Conservation (phyloP, 2,329 filamentous ascomycete species). For the Botryotinia calthae region DNA sequence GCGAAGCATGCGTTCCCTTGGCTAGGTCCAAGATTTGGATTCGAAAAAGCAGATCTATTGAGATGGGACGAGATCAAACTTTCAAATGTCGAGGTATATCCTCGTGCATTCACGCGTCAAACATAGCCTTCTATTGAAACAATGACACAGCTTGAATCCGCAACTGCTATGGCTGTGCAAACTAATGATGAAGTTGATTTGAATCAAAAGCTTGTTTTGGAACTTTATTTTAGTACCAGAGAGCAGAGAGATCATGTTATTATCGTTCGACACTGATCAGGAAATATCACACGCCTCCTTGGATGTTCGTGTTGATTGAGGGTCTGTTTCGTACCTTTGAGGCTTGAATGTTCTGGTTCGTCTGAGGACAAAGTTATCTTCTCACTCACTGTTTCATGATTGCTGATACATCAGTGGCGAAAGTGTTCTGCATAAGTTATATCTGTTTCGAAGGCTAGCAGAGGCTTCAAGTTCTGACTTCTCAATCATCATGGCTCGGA, state of each 20-base stretch:
- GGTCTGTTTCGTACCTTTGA: background rate
- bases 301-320: background rate
- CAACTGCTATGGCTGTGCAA: background rate
- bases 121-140: slow-evolving; percentile 1
- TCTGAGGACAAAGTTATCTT: background rate
- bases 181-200: background rate
- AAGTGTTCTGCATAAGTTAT: background rate
- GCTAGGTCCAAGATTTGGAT: background rate
- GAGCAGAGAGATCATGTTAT: background rate
- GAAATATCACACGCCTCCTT: background rate
- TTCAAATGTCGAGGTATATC: background rate
- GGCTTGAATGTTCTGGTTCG: background rate
- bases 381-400: background rate
- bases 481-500: background rate
- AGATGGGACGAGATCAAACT: slow-evolving; percentile 8
- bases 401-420: background rate
- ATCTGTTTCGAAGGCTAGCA: background rate
- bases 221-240: background rate
- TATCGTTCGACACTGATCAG: background rate
- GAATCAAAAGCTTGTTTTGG: slow-evolving; percentile 18
- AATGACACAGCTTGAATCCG: background rate
- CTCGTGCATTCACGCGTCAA: background rate
- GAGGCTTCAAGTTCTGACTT: background rate
- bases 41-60: background rate
- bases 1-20: background rate